These are phyloP conservation scores for Penicillium sp. DNA, from an alignment of 2,329 filamentous ascomycete species.

Conservation along the genomic window DNA sequence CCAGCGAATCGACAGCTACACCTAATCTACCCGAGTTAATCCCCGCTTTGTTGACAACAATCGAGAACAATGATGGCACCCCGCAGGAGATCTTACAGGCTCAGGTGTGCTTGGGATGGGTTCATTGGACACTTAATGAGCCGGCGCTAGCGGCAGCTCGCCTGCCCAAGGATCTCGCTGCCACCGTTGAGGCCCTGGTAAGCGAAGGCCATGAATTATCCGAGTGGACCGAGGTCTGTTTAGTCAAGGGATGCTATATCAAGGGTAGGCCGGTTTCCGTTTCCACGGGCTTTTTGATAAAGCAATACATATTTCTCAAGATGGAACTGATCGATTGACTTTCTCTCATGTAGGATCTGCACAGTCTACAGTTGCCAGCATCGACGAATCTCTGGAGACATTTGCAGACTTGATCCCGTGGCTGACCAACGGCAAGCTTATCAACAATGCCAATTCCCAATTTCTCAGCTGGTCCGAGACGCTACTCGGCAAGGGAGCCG, in stretches of 20 bases:
- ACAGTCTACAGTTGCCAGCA: constrained; percentile 43
- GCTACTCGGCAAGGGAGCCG: constrained; percentile 72
- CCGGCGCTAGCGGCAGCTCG: constrained; percentile 61
- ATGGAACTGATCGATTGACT: neutral
- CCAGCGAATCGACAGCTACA: constrained; percentile 32
- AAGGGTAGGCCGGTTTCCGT: constrained; percentile 56
- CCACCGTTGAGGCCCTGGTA: constrained; percentile 55
- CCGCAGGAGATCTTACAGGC: constrained; percentile 71
- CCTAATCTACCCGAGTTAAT: constrained; percentile 46
- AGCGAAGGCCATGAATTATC: constrained; percentile 54
- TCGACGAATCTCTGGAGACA: constrained; percentile 62
- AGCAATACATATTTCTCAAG: neutral
- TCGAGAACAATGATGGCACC: constrained; percentile 58
- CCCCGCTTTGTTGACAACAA: constrained; percentile 47
- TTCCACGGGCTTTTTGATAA: neutral
- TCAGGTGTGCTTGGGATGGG: constrained; percentile 78
- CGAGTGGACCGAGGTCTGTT: constrained; percentile 80
- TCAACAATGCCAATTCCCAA: constrained; percentile 58
- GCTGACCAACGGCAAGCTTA: constrained; percentile 45
- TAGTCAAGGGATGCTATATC: constrained; percentile 75
- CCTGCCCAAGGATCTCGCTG: constrained; percentile 64
- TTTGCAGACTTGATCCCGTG: constrained; percentile 68
- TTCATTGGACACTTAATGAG: constrained; percentile 76
- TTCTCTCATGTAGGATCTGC: constrained; percentile 40
- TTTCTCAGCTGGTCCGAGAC: constrained; percentile 77